Conservation (phyloP, 495 filamentous ascomycete species). For the Trichoderma reesei region DNA sequence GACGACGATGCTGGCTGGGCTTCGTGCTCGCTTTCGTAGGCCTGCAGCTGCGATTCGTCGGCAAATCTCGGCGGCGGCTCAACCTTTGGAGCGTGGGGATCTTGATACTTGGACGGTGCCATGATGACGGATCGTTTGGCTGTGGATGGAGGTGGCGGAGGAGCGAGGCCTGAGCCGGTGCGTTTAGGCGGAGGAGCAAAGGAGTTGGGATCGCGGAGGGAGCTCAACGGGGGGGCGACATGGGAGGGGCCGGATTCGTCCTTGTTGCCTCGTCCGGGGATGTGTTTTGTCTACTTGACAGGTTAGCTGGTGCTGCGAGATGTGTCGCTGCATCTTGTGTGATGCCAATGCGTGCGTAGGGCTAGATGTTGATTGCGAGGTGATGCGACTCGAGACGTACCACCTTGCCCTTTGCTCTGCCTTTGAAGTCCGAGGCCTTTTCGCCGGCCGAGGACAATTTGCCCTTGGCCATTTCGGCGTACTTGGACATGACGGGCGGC, state of each 20-base stretch:
- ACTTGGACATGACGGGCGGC: conserved; percentile 18
- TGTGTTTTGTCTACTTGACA: conserved; percentile 39
- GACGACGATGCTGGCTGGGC: conserved; percentile 42
- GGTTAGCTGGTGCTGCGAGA: too few species aligned
- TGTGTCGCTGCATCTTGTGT: too few species aligned
- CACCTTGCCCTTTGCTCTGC: conserved; percentile 25
- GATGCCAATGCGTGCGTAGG: too few species aligned
- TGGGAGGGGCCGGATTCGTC: conserved; percentile 26
- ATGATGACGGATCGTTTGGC: conserved; percentile 6
- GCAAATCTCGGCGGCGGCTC: neutral
- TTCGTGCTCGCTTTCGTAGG: conserved; percentile 26
- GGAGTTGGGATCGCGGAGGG: conserved; percentile 69
- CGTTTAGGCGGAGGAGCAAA: conserved; percentile 41
- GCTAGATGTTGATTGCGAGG: too few species aligned
- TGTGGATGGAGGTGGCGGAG: neutral
- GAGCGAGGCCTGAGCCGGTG: conserved; percentile 6
- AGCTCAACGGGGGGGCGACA: conserved; percentile 58
- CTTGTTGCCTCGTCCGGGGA: conserved; percentile 26
- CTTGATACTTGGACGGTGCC: conserved; percentile 28
- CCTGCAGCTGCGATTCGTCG: neutral
- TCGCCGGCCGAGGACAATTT: neutral
- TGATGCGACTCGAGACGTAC: conserved; percentile 29
- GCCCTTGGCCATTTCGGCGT: conserved; percentile 33
- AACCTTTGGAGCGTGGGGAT: conserved; percentile 14
- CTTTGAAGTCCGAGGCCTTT: neutral